Base-by-base conservation (phyloP, 2,329 filamentous ascomycete species). In the Trichoderma lentiforme region DNA sequence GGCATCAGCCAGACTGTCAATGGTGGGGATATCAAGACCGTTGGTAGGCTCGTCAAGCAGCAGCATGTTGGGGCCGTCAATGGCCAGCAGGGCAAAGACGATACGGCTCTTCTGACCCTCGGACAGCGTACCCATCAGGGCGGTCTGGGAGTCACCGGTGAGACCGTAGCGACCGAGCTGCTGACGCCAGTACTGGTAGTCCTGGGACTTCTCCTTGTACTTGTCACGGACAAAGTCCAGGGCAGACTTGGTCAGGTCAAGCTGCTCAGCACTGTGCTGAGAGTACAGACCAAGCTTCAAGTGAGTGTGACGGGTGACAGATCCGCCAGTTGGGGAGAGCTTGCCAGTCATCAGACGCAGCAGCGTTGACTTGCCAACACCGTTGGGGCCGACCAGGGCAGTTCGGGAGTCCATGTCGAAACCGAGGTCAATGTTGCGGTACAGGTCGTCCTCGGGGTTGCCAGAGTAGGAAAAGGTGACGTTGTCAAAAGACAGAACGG, bases 341-440 rank as follows among this genome's bases (percentile, higher is more conserved):
- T 96, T 94, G 83, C 94, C 95, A 15, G 95, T 98, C 93, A 99
- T 98, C 77, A 99, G 90, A 77, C 93, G 92, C 75, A 99, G 91
- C 72, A 98, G 89, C 15, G 96, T 98, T 28, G 96, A 98, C 87
- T 99, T 99, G 83, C 96, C 96, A 73, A 98, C 96, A 94, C 96
- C 96, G 84, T 98, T 98, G 82, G 96, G 96, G 73, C 96, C 96
- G 81, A 99, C 96, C 74, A 99, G 91, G 62, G 95, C 95, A 61
- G 95, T 97, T 86, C 96, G 92, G 74, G 95, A 98, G 86, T 99
- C 96, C 96, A 99, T 99, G 84, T 99, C 97, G 78, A 99, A 96
- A 90, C 96, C 96, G 75, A 99, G 93, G 82, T 99, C 96, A 56
- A 99, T 90, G 86, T 98, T 90, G 84, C 95, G 93, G 87, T 99